Percentiles rank a stretch among this genome's conserved stretches.
Evolutionary conservation across 306 rosid species (phyloP).

Genomic region (Lithocarpus polystachyus): DNA sequence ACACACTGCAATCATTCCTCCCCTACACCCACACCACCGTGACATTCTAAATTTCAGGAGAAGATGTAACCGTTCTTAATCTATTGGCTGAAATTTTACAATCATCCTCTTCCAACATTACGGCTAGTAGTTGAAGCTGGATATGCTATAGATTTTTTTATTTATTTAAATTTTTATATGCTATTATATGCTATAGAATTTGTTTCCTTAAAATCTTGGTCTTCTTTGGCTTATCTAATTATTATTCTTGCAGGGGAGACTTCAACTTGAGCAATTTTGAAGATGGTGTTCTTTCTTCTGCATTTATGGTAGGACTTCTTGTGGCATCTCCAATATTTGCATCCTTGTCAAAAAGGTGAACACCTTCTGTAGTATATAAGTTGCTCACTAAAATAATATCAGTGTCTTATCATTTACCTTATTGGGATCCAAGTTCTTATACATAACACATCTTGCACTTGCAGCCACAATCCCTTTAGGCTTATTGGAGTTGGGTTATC

Average conservation of each 20-base stretch:
- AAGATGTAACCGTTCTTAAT: background rate
- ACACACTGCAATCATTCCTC: background rate
- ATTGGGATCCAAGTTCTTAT: background rate
- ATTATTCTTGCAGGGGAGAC: constrained; percentile 61
- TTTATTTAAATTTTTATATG: no score
- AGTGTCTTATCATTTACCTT: background rate
- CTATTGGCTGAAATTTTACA: background rate
- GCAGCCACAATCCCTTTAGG: constrained; percentile 89
- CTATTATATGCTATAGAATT: background rate
- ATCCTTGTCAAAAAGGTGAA: constrained; percentile 77
- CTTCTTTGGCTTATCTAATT: constrained; percentile 1
- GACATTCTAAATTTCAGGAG: background rate
- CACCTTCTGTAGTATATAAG: background rate
- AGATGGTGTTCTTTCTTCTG: constrained; percentile 91
- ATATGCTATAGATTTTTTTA: background rate
- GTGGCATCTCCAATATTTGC: constrained; percentile 91
- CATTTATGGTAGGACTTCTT: constrained; percentile 95
- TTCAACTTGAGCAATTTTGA: constrained; percentile 82
- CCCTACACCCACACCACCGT: background rate
- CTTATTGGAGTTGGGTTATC: constrained; percentile 96
- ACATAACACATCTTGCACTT: constrained; percentile 23
- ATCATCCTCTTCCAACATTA: background rate
- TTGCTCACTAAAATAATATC: background rate
- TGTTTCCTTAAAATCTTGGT: background rate
- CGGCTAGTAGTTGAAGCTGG: background rate